These are phyloP conservation scores for Aspergillus viridinutans DNA, from an alignment of 2,329 filamentous ascomycete species.

Conservation along the genomic window DNA sequence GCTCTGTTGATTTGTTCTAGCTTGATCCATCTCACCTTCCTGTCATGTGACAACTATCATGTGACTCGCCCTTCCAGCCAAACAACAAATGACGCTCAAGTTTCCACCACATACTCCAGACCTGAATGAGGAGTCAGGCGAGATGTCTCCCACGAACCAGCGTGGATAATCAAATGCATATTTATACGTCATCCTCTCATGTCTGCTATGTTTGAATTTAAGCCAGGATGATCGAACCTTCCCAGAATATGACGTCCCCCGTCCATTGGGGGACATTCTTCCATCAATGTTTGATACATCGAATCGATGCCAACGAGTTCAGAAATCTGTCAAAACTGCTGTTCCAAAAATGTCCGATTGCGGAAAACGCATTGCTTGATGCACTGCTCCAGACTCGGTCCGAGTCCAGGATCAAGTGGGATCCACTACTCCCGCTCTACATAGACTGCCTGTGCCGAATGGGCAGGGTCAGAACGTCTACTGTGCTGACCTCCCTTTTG, in stretches of 20 bases:
- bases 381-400: constrained; percentile 32
- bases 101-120: not conserved
- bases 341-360: constrained; percentile 26
- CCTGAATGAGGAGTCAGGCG: not conserved
- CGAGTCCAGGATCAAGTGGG: constrained; percentile 34
- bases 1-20: not conserved
- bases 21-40: not conserved
- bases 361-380: constrained; percentile 31
- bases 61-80: not conserved
- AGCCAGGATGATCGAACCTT: not conserved
- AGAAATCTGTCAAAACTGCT: constrained; percentile 34
- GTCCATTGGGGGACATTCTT: constrained; percentile 38
- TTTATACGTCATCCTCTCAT: not conserved
- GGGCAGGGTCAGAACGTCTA: constrained; percentile 29
- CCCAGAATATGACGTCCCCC: constrained; percentile 23
- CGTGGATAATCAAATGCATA: not conserved
- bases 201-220: not conserved
- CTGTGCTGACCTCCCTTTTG: constrained; percentile 31
- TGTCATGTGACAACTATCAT: not conserved
- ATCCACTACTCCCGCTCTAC: constrained; percentile 41
- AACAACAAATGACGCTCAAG: not conserved
- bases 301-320: constrained; percentile 37
- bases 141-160: not conserved
- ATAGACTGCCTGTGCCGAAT: constrained; percentile 35
- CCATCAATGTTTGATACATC: constrained; percentile 33